These are phyloP conservation scores for Claviceps africana DNA, from an alignment of 2,329 filamentous ascomycete genomes.

Conservation along the genomic window DNA sequence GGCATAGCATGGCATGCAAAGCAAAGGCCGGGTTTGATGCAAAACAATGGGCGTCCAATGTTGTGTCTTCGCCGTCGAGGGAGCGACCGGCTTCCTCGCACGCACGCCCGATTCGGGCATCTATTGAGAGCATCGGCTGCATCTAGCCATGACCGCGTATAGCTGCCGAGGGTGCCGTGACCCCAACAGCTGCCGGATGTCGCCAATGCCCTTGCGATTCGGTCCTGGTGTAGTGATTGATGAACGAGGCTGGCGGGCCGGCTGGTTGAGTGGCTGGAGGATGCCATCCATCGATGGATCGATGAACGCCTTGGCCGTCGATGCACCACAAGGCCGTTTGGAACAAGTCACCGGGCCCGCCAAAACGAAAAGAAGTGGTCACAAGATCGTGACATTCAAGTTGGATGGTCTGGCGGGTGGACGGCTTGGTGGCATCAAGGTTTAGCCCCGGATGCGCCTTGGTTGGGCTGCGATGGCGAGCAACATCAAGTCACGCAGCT, in stretches of 20 bases:
- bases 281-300: neutral
- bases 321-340: neutral
- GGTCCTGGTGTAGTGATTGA: neutral
- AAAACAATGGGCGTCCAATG: too few species aligned
- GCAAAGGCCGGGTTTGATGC: too few species aligned
- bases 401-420: neutral
- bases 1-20: too few species aligned
- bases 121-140: neutral
- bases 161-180: neutral
- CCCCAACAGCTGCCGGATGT: neutral
- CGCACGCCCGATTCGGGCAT: neutral
- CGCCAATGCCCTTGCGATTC: conserved; percentile 1
- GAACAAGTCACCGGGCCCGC: neutral
- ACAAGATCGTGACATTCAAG: neutral
- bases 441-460: neutral
- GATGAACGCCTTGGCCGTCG: neutral
- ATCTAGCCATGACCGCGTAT: neutral
- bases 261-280: neutral
- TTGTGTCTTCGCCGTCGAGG: too few species aligned
- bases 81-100: too few species aligned
- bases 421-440: neutral
- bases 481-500: neutral
- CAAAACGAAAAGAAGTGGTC: neutral
- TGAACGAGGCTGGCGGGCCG: neutral
- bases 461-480: neutral